Base-by-base conservation (phyloP, 2,329 filamentous ascomycete genomes). In the Didymella exigua region DNA sequence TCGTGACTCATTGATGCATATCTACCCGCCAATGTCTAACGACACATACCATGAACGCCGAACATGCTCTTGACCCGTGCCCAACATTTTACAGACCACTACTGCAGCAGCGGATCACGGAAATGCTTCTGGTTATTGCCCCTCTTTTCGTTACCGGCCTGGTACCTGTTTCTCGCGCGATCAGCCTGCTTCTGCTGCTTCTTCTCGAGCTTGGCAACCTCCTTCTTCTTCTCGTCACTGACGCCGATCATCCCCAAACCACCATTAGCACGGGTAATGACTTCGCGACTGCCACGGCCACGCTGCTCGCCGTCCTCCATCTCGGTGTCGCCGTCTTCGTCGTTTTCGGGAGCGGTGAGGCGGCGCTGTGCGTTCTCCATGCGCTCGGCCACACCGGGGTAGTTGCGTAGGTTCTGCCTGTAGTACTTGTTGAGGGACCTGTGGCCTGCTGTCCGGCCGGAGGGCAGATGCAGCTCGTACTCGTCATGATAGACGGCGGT, bases 401-500 rank as follows among this genome's bases (percentile, higher is more conserved):
- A 89, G 74, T 86, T 90, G 75, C 89, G 87, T 37, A 99, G 81
- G 76, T 98, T 98, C 78, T 99, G 95, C 56, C 91, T 88, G 79
- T 87, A 99, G 78, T 98, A 98, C 64, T 85, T 87, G 70, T 90
- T 89, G 49, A 96, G 78, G 7, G 91, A 95, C 42, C 95, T 86
- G 74, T 99, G 95, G 33, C 95, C 95, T 31, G 96, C 92, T 7
- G 90, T 89, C 58, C 90, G 89, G 48, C 95, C 95, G 4, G 89
- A 91, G 1, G 95, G 95, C 11, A 99, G 85, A 70, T 99, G 92
- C 48, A 99, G 84, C 75, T 98, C 95, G 68, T 91, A 93, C 38
- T 99, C 95, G 66, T 96, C 91, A 70, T 96, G 88, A 74, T 96
- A 96, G 19, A 91, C 90, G 31, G 91, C 87, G 59, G 89, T 84